Base-by-base conservation (phyloP, 768 basidiomycete species). In the Termitomyces sp. region DNA sequence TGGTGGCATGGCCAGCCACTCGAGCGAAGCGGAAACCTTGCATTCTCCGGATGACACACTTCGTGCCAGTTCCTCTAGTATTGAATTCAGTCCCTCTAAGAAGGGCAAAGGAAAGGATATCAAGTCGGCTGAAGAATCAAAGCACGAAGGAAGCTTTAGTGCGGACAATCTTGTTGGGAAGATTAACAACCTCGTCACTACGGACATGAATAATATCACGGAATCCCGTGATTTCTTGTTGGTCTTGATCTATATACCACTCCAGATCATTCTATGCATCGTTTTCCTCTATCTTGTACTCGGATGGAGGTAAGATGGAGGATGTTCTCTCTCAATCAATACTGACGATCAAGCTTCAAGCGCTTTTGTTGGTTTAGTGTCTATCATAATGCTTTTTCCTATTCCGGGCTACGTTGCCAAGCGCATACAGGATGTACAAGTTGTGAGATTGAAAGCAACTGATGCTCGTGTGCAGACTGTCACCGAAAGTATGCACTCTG, bases 171-270 rank as follows among this genome's bases (percentile, higher is more conserved):
- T 89, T 19, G 79, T 84, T 38, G 89, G 91, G 10, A 87, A 82
- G 65, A 84, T 92, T 66, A 91, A 87, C 67, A 91, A 89, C 54
- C 70, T 91, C 6, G 80, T 89, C 35, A 83, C 87, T 8, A 83
- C 84, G 1, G 89, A 92, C 68, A 46, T 77, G 57, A 59, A 56
- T 35, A 72, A 71, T 55, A 75, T 79, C 47, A 63, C 65, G 17
- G 68, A 67, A 21, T 69, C 69, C 14, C 60, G 71, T 28, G 70
- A 77, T 53, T 73, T 78, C 48, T 55, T 75, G 14, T 48, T 74
- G 60, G 61, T 62, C 53, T 42, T 75, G 10, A 46, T 78, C 7
- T 71, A 72, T 52, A 70, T 77, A 11, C 79, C 78, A 3, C 61
- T 79, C 26, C 75, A 76, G 53, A 65, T 78, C n/a, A 55, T 54